These are phyloP conservation scores for Euphorbia peplus DNA, from an alignment of 345 rosid genomes.

Conservation along the genomic window DNA sequence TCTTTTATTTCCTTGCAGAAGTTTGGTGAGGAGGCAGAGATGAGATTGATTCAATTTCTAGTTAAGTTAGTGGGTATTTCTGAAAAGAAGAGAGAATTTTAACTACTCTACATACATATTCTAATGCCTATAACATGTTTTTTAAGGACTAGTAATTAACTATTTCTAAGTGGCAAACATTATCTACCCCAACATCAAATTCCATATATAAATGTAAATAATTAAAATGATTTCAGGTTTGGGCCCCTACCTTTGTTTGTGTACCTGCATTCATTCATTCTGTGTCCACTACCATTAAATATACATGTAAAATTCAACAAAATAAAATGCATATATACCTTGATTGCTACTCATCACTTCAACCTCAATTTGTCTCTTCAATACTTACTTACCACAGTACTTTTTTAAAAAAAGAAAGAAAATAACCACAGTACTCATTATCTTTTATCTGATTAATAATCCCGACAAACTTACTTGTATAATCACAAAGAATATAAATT, in stretches of 20 bases:
- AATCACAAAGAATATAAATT: neutral
- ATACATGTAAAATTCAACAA: too few species aligned
- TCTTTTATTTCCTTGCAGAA: constrained; percentile 20
- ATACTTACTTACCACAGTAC: neutral
- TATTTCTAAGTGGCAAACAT: constrained; percentile 41
- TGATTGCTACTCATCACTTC: neutral
- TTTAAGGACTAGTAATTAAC: neutral
- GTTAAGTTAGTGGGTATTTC: constrained; percentile 24
- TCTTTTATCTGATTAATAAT: too few species aligned
- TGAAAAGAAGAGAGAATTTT: constrained; percentile 42
- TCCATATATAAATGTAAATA: neutral
- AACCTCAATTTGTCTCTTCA: neutral
- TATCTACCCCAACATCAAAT: constrained; percentile 29
- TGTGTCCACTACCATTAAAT: neutral
- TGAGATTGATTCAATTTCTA: neutral
- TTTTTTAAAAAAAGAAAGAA: too few species aligned
- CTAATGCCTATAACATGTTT: constrained; percentile 4
- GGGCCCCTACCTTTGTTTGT: constrained; percentile 39
- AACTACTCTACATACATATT: constrained; percentile 10
- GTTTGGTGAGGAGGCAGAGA: constrained; percentile 26
- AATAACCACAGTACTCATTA: neutral
- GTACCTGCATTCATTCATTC: constrained; percentile 14
- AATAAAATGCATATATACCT: too few species aligned
- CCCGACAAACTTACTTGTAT: neutral
- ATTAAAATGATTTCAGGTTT: constrained; percentile 17